phyloP scores from a whole-genome alignment of 371 early-diverging fungal species.

The Mucor ambiguus region DNA sequence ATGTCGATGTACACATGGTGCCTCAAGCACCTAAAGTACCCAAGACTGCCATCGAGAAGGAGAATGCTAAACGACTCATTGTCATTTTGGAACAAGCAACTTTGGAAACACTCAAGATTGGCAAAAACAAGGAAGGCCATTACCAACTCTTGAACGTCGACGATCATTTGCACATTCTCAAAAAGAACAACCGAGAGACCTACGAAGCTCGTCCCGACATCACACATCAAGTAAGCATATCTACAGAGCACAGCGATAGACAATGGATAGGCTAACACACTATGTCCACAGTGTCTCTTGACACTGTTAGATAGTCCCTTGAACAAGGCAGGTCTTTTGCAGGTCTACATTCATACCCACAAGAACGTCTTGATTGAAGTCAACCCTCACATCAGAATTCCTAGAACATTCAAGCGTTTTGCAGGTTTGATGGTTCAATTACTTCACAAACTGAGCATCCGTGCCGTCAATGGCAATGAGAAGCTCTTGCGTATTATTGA shows the following conservation, averaged over 20 bases:
- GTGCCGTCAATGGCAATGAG: slow-evolving; percentile 87
- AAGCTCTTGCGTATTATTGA: slow-evolving; percentile 96
- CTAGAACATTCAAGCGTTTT: slow-evolving; percentile 98
- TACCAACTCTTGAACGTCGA: slow-evolving; percentile 96
- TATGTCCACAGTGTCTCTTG: slow-evolving; percentile 79
- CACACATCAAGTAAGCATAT: slow-evolving; percentile 81
- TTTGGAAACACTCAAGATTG: slow-evolving; percentile 93
- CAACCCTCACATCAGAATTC: slow-evolving; percentile 96
- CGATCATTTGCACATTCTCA: slow-evolving; percentile 90
- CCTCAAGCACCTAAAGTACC: slow-evolving; percentile 82
- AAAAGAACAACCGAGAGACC: slow-evolving; percentile 82
- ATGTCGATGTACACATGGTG: slow-evolving; percentile 62
- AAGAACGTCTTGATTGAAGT: slow-evolving; percentile 97
- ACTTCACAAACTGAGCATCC: slow-evolving; percentile 95
- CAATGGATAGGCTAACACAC: neutral
- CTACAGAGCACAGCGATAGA: neutral
- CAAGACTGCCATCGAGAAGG: slow-evolving; percentile 74
- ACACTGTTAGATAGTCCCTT: slow-evolving; percentile 97
- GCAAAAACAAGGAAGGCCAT: slow-evolving; percentile 87
- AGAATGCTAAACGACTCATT: slow-evolving; percentile 84
- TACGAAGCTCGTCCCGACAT: slow-evolving; percentile 95
- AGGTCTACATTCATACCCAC: slow-evolving; percentile 94
- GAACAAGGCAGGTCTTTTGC: slow-evolving; percentile 95
- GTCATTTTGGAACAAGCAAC: slow-evolving; percentile 91
- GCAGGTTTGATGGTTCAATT: slow-evolving; percentile 97